Evolutionary conservation across 208 protist species (phyloP), one percentile per base, ranked within the genome.

Genomic region (Trypanosoma brucei): DNA sequence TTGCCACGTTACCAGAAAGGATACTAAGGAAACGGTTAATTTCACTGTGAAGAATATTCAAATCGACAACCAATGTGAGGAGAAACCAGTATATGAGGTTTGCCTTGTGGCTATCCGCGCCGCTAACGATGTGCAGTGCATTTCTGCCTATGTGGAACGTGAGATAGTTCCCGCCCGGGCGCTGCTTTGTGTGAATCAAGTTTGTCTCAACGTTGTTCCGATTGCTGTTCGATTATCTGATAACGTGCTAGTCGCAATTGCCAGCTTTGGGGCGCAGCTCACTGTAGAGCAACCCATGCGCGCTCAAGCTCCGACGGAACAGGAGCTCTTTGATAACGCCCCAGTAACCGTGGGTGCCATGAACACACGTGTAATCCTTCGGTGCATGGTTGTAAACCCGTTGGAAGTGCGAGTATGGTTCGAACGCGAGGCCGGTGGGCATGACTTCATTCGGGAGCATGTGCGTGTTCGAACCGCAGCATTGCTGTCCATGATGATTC

Each of bases 361-460:
- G 83, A 73, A 76, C 22, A 87, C 81, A 49, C 76, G 65, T 55
- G 54, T 96, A 44, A 76, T 85, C 53, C 22, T 96, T n/a, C 81
- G 91, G 50, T 72, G 79, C n/a, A 81, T 96, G 59, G 86, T 96
- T 53, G 76, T 93, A 34, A 93, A 96, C 76, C 90, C 90, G 6
- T 72, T 96, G 31, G 52, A 87, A 14, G 49, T 93, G 35, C 90
- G 86, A 9, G 56, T 96, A 35, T 96, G 90, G 90, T 76, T 92
- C 42, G 79, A 77, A 1, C 86, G 90, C 3, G 87, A 93, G 49
- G 62, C 54, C 7, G 84, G 83, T 30, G 83, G 81, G 39, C 72
- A 84, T 64, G 71, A 93, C 71, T 87, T 96, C 62, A 82, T 96
- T 69, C 77, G 83, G 37, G 83, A 96, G 44, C 74, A 82, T 55